phyloP scores from a whole-genome alignment of 345 rosid species.

The Camelina hispida region DNA sequence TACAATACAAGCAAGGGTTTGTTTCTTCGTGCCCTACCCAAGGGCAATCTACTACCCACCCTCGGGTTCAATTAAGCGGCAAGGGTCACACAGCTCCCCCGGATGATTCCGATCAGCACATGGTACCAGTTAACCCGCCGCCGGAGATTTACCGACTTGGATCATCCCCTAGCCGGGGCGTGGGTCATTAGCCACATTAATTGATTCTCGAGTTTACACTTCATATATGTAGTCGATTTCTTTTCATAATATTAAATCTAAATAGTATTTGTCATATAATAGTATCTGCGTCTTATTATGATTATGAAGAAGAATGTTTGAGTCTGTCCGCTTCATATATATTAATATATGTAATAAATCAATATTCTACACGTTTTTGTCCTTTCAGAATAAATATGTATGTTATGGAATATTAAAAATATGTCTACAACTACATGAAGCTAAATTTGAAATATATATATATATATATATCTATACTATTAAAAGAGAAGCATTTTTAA shows the following conservation, averaged over 20 bases:
- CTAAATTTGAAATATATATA: too few relatives aligned
- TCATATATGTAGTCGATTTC: conserved; percentile 8
- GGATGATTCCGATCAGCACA: conserved; percentile 21
- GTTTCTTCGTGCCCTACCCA: conserved; percentile 44
- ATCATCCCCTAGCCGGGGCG: conserved; percentile 63
- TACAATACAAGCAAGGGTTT: conserved; percentile 40
- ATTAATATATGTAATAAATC: too few relatives aligned
- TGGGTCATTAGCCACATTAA: conserved; percentile 47
- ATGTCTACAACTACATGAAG: neutral
- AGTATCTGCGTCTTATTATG: too few relatives aligned
- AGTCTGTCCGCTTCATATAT: conserved; percentile 22
- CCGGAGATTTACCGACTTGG: conserved; percentile 31
- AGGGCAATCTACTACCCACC: conserved; percentile 45
- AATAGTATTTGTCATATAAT: too few relatives aligned
- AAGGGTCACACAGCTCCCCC: conserved; percentile 45
- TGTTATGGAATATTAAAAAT: conserved; percentile 11
- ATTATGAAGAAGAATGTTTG: conserved; percentile 1
- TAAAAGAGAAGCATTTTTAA: too few relatives aligned
- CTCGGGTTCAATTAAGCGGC: conserved; percentile 47
- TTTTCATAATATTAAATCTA: neutral
- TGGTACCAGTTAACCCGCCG: conserved; percentile 34
- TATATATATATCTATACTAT: too few relatives aligned
- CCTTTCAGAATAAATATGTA: neutral
- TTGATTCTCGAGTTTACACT: neutral
- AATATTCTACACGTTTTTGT: neutral